Conservation (phyloP, 768 basidiomycete species). For the Suillus decipiens region DNA sequence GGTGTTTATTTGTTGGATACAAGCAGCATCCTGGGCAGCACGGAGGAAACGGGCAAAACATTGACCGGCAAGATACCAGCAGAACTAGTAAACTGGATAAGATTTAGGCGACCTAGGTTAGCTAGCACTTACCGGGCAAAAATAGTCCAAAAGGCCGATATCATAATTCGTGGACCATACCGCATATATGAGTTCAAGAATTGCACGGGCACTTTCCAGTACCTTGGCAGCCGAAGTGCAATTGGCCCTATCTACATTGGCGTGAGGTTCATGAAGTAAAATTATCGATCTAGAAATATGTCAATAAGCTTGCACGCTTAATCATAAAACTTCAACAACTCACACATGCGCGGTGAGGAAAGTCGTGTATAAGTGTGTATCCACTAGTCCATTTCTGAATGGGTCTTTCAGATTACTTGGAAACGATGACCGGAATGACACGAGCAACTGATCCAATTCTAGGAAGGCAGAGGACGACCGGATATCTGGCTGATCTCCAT, state of each 20-base stretch:
- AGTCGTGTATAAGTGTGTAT: constrained; percentile 55
- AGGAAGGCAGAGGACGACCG: constrained; percentile 63
- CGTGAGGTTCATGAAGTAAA: constrained; percentile 76
- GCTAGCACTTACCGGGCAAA: constrained; percentile 54
- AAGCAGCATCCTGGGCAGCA: constrained; percentile 59
- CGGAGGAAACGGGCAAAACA: constrained; percentile 68
- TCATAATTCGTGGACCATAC: constrained; percentile 74
- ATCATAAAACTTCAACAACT: constrained; percentile 13
- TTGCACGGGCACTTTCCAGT: constrained; percentile 62
- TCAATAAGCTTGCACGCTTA: constrained; percentile 29
- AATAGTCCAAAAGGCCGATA: constrained; percentile 67
- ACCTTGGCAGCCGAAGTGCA: constrained; percentile 74
- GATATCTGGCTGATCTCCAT: constrained; percentile 53
- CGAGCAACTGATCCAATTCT: constrained; percentile 59
- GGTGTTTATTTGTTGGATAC: constrained; percentile 56
- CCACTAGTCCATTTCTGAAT: constrained; percentile 52
- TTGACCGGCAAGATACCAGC: constrained; percentile 70
- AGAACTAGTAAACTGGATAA: constrained; percentile 42
- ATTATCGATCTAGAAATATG: constrained; percentile 55
- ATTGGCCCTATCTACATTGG: constrained; percentile 53
- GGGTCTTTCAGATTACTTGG: constrained; percentile 58
- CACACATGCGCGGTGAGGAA: constrained; percentile 35
- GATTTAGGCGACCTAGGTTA: constrained; percentile 4
- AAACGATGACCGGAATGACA: constrained; percentile 59
- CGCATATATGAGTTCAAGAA: constrained; percentile 66